Conservation (phyloP, 2,329 filamentous ascomycete species). For the Fusarium lyarnte region DNA sequence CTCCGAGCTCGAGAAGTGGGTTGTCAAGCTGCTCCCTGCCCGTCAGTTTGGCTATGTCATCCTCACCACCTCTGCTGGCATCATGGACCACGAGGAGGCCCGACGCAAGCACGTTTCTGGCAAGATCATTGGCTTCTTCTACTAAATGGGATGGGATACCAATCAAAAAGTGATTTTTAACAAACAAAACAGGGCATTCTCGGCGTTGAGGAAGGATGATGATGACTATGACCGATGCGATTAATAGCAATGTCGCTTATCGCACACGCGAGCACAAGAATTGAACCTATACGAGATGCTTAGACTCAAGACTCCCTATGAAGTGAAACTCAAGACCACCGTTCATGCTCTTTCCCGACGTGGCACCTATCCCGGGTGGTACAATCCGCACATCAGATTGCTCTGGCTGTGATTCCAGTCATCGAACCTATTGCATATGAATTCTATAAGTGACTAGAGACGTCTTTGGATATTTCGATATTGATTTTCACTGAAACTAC, state of each 20-base stretch:
- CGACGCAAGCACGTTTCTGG: conserved; percentile 98
- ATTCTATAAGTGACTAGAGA: not conserved
- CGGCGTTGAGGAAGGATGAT: conserved; percentile 50
- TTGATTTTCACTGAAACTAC: not conserved
- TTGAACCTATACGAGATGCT: conserved; percentile 47
- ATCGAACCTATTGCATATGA: not conserved
- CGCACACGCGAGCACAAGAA: conserved; percentile 49
- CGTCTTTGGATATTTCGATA: not conserved
- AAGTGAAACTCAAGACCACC: not conserved
- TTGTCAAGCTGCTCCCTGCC: conserved; percentile 97
- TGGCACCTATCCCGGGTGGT: not conserved
- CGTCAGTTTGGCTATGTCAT: conserved; percentile 99
- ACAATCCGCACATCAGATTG: not conserved
- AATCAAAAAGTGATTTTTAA: conserved; percentile 44
- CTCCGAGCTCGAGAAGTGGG: conserved; percentile 98
- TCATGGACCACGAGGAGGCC: conserved; percentile 99
- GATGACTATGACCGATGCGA: conserved; percentile 52
- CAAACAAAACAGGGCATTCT: conserved; percentile 45
- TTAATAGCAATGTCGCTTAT: conserved; percentile 45
- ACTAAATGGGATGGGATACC: conserved; percentile 66
- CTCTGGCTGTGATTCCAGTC: not conserved
- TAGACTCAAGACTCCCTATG: conserved; percentile 25
- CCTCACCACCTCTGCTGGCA: conserved; percentile 98
- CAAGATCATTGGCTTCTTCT: conserved; percentile 99
- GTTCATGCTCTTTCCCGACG: not conserved